Base-by-base conservation (phyloP, 2,329 filamentous ascomycete species). In the Orbilia ellipsospora region DNA sequence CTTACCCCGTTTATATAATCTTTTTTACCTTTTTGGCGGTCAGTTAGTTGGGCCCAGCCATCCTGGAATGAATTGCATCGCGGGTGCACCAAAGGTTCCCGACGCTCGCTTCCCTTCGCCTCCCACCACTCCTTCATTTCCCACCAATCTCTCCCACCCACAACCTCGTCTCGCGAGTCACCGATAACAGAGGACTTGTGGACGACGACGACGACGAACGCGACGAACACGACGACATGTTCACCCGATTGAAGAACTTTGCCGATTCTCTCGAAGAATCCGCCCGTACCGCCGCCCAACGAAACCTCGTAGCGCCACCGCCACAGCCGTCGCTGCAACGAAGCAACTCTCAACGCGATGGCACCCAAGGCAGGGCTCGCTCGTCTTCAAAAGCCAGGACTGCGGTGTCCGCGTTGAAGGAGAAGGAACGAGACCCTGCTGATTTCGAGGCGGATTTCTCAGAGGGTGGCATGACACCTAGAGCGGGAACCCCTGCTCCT, bases 191-290 rank as follows among this genome's bases (percentile, higher is more conserved):
- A 52, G 16, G 13, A 62, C 15, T 48, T 18, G 40, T 44, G 2
- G 42, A 4, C 12, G 42, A 16, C 13, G 44, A 62, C 65, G 61
- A 36, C 65, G 26, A 61, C 59, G 57, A 68, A 48, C 18, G 20
- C 15, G 31, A 36, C 31, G 10, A 18, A 18, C 12, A 40, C 45
- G 20, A 55, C 51, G 52, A 26, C 23, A 77, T 77, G 73, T 72
- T 70, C 61, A 51, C 60, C 23, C 62, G 67, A 15, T 55, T 77
- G 31, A 77, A 77, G 54, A 72, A 72, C 50, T 70, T 72, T 59
- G 66, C 67, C 4, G 73, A 77, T 52, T 77, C 73, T 5, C 73
- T 77, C 61, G 73, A 76, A 55, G 73, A 76, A 56, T 76, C 73
- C 73, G 73, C 73, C 26, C 65, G 73, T 15, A 68, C 51, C 12